Base-by-base conservation (phyloP, 2,329 filamentous ascomycete species). In the Lizonia empirigonia region DNA sequence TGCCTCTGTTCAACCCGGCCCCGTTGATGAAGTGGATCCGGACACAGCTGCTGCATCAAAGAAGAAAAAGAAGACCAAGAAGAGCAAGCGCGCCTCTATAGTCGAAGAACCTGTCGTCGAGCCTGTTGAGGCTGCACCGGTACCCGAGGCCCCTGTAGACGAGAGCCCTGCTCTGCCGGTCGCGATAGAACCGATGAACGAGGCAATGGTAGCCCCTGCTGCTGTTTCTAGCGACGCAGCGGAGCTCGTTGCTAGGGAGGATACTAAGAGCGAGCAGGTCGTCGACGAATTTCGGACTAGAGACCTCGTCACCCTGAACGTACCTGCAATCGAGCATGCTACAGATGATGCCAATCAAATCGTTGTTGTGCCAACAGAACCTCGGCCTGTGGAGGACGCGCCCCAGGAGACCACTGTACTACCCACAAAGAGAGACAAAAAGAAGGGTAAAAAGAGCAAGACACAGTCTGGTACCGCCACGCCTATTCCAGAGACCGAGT, bases 11-110 rank as follows among this genome's bases (percentile, higher is more conserved):
- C 32, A 42, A 12, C 23, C 45, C 22, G 29, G 52, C 13, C 39
- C 47, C 4, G 9, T 26, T 8, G 20, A 24, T 9, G 52, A 59
- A 18, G 51, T 40, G 7, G 53, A 56, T 22, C 30, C 23, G 13
- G 53, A 46, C 6, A 18, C 12, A n/a, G 16, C 53, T 12, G 44
- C 46, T 9, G 41, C 51, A 23, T 56, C 59, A 4, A 60, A 64
- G 44, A 64, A 64, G 50, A 61, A 63, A 48, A 67, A 65, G 44
- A 63, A 65, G 36, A 48, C 45, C 19, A 65, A 65, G 53, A 67
- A 67, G 39, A 56, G 30, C 19, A 67, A 68, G 32, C 49, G 49
- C 7, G 52, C 41, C 12, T 60, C 59, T 9, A 38, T 34, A 3
- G 34, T 56, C 18, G 62, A 63, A 8, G 60, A 64, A 7, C 33